Evolutionary conservation across 495 filamentous ascomycete species (phyloP), one percentile per base, ranked within the genome.

Genomic region (Talaromyces borbonicus): DNA sequence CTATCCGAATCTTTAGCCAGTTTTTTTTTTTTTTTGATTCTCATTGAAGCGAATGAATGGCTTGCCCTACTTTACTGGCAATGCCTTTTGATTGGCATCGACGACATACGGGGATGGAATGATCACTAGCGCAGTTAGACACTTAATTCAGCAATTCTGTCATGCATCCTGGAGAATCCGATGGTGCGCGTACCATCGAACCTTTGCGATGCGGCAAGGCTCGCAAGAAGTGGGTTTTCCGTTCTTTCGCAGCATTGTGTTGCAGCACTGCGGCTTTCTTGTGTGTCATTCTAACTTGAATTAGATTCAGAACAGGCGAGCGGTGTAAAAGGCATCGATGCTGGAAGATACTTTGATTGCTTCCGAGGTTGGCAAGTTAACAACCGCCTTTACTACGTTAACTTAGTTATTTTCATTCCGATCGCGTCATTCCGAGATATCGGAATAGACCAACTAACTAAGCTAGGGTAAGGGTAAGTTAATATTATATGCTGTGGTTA

Each of bases 151-250:
- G 18, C 8, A 38, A 37, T 11, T 6, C 26, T 22, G 12, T 38
- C 9, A 38, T 9, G 6, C 15, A 35, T 38, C 16, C 35, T 16
- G 35, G 19, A 11, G 11, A 20, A 16, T 2, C 5, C n/a, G 1
- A 18, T 38, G 8, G n/a, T n/a, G 19, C 35, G n/a, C n/a, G n/a
- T n/a, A 38, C 35, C 41, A 65, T 8, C 56, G 51, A 27, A 67
- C 45, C 47, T 67, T 64, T 18, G 58, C 56, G 47, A 60, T 57
- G 3, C 62, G 55, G 44, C 62, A 67, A 25, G 62, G 58, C 51
- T 67, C 57, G 46, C 62, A 68, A 1, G 59, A 60, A 32, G 55
- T 53, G 32, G 51, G 51, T 40, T 62, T 62, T 9, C 62, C 56
- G 53, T 63, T 66, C 19, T 57, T 52, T 12, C 60, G 55, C 19